Base-by-base conservation (phyloP, 805 yeast species). In the Lipomyces yamadae region DNA sequence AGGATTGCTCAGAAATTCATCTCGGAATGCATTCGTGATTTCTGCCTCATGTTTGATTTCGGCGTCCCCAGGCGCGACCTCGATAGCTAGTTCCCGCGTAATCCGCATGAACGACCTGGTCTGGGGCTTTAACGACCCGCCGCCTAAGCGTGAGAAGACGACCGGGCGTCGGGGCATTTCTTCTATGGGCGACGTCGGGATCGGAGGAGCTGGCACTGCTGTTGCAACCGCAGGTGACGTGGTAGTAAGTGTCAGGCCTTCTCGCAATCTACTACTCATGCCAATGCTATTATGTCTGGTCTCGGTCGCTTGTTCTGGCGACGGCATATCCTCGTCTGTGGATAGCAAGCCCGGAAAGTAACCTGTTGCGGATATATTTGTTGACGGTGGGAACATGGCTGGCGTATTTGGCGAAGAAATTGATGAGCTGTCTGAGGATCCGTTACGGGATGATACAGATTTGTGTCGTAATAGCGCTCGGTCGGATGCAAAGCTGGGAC, bases 1-100 rank as follows among this genome's bases (percentile, higher is more conserved):
- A 24, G 24, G 24, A 13, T 56, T 55, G 13, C 18, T 35, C 42
- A 30, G 61, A 3, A 37, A 53, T 11, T 62, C 70, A 1, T 61
- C 70, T 29, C 72, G 54, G n/a, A 72, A 63, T 30, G 73, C 66
- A 58, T 62, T 45, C 34, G 73, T 71, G 30, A 71, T 69, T 18
- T 71, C 74, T 1, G 73, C 73, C 39, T 72, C 74, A 29, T 61
- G 68, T 60, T 69, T 66, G 42, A 71, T 64, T 52, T 72, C 74
- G 13, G 70, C 73, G 13, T 68, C 74, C 8, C 58, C 69, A 6
- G 74, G 74, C 34, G 72, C 64, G 35, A 65, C 48, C 59, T 72
- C 74, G 33, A 68, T 66, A 4, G 64, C 67, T 10, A 72, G 62
- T 39, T 71, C 73, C 8, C 68, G 63, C 10, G 69, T 60, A 18